These are phyloP conservation scores for Phoma sp. DNA, from an alignment of 2,329 filamentous ascomycete genomes.

Conservation along the genomic window DNA sequence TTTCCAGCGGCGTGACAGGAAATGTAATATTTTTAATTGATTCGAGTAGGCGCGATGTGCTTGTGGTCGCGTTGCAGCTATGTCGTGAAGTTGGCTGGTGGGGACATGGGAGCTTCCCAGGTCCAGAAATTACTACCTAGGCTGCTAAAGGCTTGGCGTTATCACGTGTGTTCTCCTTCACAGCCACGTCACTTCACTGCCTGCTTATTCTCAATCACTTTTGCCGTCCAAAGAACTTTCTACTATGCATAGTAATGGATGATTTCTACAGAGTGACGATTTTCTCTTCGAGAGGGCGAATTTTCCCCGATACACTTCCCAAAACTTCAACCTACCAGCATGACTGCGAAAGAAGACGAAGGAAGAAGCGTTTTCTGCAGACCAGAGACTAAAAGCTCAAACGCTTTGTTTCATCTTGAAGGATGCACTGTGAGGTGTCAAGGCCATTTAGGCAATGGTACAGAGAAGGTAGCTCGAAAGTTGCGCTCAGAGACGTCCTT, in stretches of 20 bases:
- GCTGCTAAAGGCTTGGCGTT: slow-evolving; percentile 12
- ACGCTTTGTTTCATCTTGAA: too few relatives aligned
- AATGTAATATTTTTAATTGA: background rate
- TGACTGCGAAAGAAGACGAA: too few relatives aligned
- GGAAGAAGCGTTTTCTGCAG: too few relatives aligned
- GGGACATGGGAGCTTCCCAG: slow-evolving; percentile 25
- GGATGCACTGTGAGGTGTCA: too few relatives aligned
- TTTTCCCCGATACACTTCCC: too few relatives aligned
- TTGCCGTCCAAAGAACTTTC: background rate
- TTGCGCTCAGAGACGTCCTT: too few relatives aligned
- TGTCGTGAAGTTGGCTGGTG: slow-evolving; percentile 25
- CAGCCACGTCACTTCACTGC: background rate
- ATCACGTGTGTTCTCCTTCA: slow-evolving; percentile 8
- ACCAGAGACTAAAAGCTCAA: too few relatives aligned
- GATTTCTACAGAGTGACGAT: too few relatives aligned
- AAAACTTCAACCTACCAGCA: too few relatives aligned
- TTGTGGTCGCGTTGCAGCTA: slow-evolving; percentile 18
- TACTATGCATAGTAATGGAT: background rate
- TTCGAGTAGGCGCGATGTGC: slow-evolving; percentile 1
- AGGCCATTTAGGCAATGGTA: too few relatives aligned
- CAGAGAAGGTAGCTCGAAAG: too few relatives aligned
- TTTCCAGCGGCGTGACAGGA: background rate
- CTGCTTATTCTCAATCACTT: background rate
- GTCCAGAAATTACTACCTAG: slow-evolving; percentile 33
- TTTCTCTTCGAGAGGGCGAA: too few relatives aligned